A percentile compares a stretch with the other conserved stretches of the same genome.
Conservation (phyloP, 257 asterid genomes). For the Asclepias syriaca region DNA sequence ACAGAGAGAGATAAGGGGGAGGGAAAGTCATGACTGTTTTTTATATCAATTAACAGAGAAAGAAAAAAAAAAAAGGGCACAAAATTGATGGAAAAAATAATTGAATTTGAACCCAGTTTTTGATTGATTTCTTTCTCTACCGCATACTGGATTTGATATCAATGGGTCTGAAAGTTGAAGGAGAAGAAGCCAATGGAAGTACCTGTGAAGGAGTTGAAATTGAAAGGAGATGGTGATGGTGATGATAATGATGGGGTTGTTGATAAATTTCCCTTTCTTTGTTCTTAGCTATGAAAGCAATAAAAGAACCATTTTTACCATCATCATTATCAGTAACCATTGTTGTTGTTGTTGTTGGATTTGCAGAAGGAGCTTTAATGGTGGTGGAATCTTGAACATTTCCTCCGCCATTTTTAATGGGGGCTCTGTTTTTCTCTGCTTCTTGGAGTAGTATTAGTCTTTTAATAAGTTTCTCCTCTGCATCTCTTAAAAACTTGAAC, state of each 20-base stretch:
- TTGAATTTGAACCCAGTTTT: constrained; percentile 24
- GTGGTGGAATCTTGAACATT: constrained; percentile 20
- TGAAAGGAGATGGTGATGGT: constrained; percentile 12
- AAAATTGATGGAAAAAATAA: constrained; percentile 14
- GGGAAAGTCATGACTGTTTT: constrained; percentile 1
- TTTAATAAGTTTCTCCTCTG: constrained; percentile 77
- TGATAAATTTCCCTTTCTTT: constrained; percentile 28
- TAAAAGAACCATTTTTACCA: constrained; percentile 37
- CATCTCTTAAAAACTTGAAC: constrained; percentile 86
- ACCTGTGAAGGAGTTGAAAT: constrained; percentile 48
- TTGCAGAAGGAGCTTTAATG: neutral
- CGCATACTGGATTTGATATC: constrained; percentile 16
- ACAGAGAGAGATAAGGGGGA: neutral
- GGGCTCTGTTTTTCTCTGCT: constrained; percentile 34
- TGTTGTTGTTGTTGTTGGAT: neutral
- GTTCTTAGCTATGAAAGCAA: constrained; percentile 32
- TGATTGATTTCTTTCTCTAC: constrained; percentile 16
- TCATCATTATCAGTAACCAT: constrained; percentile 5
- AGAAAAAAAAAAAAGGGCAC: neutral
- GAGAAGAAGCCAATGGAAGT: constrained; percentile 55
- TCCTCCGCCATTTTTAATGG: constrained; percentile 13
- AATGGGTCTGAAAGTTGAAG: constrained; percentile 24
- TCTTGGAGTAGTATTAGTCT: constrained; percentile 47
- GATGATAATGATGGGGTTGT: constrained; percentile 4
- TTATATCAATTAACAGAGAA: constrained; percentile 23